Evolutionary conservation across 164 flowering plant species (phyloP).

Genomic region (Chimonanthus praecox): DNA sequence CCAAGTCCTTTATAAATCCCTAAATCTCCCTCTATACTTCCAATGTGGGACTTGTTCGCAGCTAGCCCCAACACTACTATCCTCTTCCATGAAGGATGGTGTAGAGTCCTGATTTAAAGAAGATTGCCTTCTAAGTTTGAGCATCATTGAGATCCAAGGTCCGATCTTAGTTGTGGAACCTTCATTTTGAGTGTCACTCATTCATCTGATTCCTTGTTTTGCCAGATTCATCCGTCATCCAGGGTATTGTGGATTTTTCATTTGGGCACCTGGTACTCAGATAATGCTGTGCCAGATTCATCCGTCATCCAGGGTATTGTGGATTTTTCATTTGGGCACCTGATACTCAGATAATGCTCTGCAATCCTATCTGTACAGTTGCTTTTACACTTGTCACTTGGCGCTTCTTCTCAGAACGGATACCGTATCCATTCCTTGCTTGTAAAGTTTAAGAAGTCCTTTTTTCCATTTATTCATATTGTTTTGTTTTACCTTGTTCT

Average conservation of each 20-base stretch:
- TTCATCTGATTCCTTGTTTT: background rate
- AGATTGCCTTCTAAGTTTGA: too few species aligned
- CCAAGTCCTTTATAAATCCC: too few species aligned
- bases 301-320: slow-evolving; percentile 85
- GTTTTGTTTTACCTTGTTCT: background rate
- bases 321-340: slow-evolving; percentile 90
- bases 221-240: slow-evolving; percentile 69
- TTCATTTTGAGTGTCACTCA: too few species aligned
- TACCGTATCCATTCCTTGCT: slow-evolving; percentile 37
- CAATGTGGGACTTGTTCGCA: too few species aligned
- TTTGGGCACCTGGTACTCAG: slow-evolving; percentile 90
- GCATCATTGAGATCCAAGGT: too few species aligned
- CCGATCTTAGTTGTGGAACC: too few species aligned
- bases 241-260: slow-evolving; percentile 76
- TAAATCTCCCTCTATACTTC: too few species aligned
- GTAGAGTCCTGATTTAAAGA: too few species aligned
- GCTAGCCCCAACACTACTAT: too few species aligned
- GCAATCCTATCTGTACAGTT: slow-evolving; percentile 72
- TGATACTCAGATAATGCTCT: slow-evolving; percentile 86
- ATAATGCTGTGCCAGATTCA: slow-evolving; percentile 57
- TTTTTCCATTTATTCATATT: background rate
- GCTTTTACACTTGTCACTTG: slow-evolving; percentile 69
- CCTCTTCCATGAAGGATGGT: too few species aligned
- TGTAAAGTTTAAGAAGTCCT: background rate
- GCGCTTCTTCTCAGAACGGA: slow-evolving; percentile 63